Conservation (phyloP, 2,329 filamentous ascomycete species). For the Penicillium olsonii region DNA sequence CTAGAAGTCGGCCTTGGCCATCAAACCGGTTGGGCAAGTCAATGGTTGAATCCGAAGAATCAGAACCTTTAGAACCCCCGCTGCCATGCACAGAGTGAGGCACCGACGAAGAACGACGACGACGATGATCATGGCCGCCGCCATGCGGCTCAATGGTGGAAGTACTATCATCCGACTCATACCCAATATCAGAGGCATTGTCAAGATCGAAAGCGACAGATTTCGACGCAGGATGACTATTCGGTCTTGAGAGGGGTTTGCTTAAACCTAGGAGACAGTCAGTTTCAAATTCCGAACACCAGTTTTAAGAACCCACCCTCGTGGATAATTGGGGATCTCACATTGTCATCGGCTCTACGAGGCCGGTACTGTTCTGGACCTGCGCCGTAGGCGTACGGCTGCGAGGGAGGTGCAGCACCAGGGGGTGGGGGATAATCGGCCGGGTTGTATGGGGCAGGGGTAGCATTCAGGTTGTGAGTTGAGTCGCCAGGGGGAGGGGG, state of each 20-base stretch:
- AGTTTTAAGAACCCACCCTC: slow-evolving; percentile 45
- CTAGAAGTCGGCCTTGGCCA: slow-evolving; percentile 40
- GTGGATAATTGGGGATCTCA: slow-evolving; percentile 46
- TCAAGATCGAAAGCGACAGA: slow-evolving; percentile 37
- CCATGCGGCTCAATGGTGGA: slow-evolving; percentile 31
- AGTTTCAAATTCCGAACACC: slow-evolving; percentile 7
- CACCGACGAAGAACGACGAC: slow-evolving; percentile 25
- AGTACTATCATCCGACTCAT: slow-evolving; percentile 48
- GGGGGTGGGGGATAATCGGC: slow-evolving; percentile 47
- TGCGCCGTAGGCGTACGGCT: slow-evolving; percentile 41
- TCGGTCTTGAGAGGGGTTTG: slow-evolving; percentile 20
- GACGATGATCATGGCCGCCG: slow-evolving; percentile 17
- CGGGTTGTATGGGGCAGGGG: slow-evolving; percentile 37
- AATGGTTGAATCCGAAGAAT: slow-evolving; percentile 46
- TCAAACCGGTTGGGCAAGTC: slow-evolving; percentile 49
- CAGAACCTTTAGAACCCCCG: slow-evolving; percentile 8
- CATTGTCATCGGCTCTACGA: slow-evolving; percentile 51
- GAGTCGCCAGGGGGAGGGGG: slow-evolving; percentile 44
- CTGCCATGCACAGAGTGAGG: background rate
- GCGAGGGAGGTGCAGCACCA: slow-evolving; percentile 38
- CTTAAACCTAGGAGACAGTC: slow-evolving; percentile 15
- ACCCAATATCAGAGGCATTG: slow-evolving; percentile 31
- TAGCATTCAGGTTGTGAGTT: slow-evolving; percentile 25
- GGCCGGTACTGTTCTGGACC: slow-evolving; percentile 43
- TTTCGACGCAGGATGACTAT: slow-evolving; percentile 32